These are phyloP conservation scores for Craspedostauros australis DNA, from an alignment of 108 stramenopile genomes.

Conservation along the genomic window DNA sequence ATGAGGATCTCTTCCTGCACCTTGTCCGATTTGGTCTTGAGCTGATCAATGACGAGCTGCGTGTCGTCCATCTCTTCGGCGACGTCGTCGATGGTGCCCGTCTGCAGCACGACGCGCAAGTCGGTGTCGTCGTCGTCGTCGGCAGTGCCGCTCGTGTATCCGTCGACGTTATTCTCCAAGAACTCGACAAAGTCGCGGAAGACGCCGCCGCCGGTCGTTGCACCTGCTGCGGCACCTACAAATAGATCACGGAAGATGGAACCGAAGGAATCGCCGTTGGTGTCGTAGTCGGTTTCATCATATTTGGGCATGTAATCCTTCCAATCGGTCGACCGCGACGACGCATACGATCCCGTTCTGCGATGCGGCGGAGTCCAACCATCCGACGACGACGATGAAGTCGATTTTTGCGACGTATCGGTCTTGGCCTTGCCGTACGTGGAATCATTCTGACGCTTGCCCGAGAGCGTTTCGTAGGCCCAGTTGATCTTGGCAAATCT, in stretches of 20 bases:
- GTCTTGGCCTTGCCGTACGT: neutral
- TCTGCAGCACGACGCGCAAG: conserved; percentile 40
- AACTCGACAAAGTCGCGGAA: conserved; percentile 75
- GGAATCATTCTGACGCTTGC: conserved; percentile 22
- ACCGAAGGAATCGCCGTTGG: conserved; percentile 72
- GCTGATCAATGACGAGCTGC: conserved; percentile 58
- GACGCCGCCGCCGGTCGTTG: conserved; percentile 38
- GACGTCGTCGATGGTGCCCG: conserved; percentile 58
- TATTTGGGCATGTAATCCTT: conserved; percentile 80
- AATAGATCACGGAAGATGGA: conserved; percentile 71
- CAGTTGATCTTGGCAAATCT: conserved; percentile 78
- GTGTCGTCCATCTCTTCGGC: conserved; percentile 80
- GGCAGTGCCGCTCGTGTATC: conserved; percentile 16
- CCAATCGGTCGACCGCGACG: conserved; percentile 46
- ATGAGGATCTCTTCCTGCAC: conserved; percentile 49
- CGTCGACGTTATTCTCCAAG: conserved; percentile 68
- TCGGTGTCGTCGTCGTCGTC: conserved; percentile 46
- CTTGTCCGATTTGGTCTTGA: conserved; percentile 40
- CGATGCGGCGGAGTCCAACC: conserved; percentile 72
- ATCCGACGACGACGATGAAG: conserved; percentile 14
- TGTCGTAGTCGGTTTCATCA: conserved; percentile 59
- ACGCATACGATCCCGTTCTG: conserved; percentile 25
- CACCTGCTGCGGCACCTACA: conserved; percentile 44
- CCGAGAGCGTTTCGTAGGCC: conserved; percentile 65
- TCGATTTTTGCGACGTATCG: neutral